phyloP scores from a whole-genome alignment of 106 monocot species.

The Ottelia alismoides region DNA sequence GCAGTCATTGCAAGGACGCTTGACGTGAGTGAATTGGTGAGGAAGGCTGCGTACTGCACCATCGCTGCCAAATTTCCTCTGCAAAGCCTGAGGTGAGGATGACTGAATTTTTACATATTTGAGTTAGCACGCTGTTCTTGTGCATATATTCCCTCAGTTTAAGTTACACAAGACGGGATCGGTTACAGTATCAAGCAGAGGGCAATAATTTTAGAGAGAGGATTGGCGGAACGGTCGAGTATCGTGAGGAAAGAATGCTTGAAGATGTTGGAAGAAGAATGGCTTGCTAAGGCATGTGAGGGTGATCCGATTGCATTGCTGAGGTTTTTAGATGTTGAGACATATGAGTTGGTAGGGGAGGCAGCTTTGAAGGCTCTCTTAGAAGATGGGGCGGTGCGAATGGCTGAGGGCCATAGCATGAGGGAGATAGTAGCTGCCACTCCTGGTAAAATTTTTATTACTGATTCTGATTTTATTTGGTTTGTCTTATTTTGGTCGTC shows the following conservation, averaged over 20 bases:
- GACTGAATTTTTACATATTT: no score
- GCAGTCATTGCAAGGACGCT: conserved; percentile 55
- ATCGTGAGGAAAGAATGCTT: conserved; percentile 62
- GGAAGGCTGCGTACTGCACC: conserved; percentile 67
- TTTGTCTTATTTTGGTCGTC: no score
- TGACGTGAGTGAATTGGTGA: conserved; percentile 77
- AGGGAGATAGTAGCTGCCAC: conserved; percentile 35
- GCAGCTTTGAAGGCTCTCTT: conserved; percentile 58
- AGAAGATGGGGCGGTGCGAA: conserved; percentile 37
- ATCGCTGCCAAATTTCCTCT: conserved; percentile 82
- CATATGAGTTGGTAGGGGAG: conserved; percentile 89
- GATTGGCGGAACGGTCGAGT: conserved; percentile 65
- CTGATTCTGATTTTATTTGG: no score
- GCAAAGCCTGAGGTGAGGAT: no score
- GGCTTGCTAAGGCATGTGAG: conserved; percentile 64
- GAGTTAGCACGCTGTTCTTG: no score
- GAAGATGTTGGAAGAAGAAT: conserved; percentile 87
- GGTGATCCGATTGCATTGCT: conserved; percentile 60
- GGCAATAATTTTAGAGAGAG: conserved; percentile 74
- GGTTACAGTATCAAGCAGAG: conserved; percentile 95
- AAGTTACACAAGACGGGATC: no score
- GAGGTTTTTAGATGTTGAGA: conserved; percentile 86
- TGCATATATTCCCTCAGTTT: no score
- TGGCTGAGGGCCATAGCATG: conserved; percentile 43
- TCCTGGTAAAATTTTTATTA: no score